Percentiles rank a stretch among this genome's conserved stretches.
These are phyloP conservation scores for Rubia tinctorum DNA, from an alignment of 305 asterid genomes.

Conservation along the genomic window DNA sequence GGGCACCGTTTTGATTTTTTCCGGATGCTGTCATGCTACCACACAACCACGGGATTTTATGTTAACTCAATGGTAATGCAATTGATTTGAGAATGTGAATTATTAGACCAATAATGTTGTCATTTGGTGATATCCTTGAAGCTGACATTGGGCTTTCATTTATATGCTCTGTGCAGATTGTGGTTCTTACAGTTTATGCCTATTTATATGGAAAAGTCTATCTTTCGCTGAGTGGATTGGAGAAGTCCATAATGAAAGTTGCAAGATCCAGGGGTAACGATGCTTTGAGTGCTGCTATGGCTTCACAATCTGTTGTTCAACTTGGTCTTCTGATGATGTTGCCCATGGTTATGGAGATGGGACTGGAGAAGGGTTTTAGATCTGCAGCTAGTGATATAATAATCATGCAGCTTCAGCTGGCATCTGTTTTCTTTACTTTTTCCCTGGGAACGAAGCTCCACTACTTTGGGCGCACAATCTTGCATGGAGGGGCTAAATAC, in stretches of 20 bases:
- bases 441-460: conserved; percentile 95
- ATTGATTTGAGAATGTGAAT: not conserved
- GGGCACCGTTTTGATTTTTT: conserved; percentile 99
- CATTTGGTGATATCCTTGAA: not conserved
- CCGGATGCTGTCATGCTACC: conserved; percentile 92
- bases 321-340: conserved; percentile 84
- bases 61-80: conserved; percentile 87
- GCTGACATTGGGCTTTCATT: conserved; percentile 3
- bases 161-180: conserved; percentile 57
- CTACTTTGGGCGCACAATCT: conserved; percentile 89
- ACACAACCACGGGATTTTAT: conserved; percentile 91
- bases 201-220: conserved; percentile 84
- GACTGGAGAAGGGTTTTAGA: conserved; percentile 90
- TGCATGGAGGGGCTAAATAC: conserved; percentile 96
- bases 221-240: conserved; percentile 88
- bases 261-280: conserved; percentile 68
- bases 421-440: conserved; percentile 94
- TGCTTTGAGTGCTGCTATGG: conserved; percentile 87
- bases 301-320: conserved; percentile 86
- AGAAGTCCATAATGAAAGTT: conserved; percentile 57
- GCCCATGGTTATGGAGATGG: conserved; percentile 98
- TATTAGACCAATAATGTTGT: not conserved
- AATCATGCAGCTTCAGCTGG: conserved; percentile 91
- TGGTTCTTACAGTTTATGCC: conserved; percentile 88
- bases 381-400: conserved; percentile 81